A percentile compares a stretch with the other conserved stretches of the same genome.
Conservation (phyloP, 2,329 filamentous ascomycete species). For the Colletotrichum musae region DNA sequence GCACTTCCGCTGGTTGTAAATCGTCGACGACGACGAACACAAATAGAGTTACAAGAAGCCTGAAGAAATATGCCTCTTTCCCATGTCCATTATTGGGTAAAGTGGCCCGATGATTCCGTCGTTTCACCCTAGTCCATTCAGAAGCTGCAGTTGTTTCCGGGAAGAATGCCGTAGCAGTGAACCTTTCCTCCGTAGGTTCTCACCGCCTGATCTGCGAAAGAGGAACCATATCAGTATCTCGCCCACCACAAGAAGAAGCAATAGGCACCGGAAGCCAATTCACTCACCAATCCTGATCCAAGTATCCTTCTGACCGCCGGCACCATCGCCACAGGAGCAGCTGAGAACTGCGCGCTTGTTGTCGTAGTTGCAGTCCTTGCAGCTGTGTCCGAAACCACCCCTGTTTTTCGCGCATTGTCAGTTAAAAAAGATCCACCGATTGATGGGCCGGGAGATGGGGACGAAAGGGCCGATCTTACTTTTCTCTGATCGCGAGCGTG, state of each 20-base stretch:
- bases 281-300: not conserved
- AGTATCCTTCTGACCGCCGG: not conserved
- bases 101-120: no score
- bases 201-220: not conserved
- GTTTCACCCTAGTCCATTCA: not conserved
- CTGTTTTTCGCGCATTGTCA: not conserved
- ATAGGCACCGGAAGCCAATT: no score
- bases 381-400: not conserved
- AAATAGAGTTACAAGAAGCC: no score
- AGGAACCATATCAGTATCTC: not conserved
- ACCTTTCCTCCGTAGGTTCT: not conserved
- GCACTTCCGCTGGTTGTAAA: no score
- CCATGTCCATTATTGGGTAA: no score
- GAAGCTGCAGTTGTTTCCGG: not conserved
- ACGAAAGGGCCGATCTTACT: not conserved
- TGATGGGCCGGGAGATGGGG: not conserved
- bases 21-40: no score
- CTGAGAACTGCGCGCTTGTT: not conserved
- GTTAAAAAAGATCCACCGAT: not conserved
- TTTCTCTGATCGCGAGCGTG: not conserved
- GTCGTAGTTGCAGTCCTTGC: not conserved
- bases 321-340: not conserved
- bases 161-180: constrained; percentile 1
- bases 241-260: not conserved
- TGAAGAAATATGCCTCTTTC: no score